phyloP scores from a whole-genome alignment of 2,329 filamentous ascomycete genomes.

The Talaromyces verruculosus region DNA sequence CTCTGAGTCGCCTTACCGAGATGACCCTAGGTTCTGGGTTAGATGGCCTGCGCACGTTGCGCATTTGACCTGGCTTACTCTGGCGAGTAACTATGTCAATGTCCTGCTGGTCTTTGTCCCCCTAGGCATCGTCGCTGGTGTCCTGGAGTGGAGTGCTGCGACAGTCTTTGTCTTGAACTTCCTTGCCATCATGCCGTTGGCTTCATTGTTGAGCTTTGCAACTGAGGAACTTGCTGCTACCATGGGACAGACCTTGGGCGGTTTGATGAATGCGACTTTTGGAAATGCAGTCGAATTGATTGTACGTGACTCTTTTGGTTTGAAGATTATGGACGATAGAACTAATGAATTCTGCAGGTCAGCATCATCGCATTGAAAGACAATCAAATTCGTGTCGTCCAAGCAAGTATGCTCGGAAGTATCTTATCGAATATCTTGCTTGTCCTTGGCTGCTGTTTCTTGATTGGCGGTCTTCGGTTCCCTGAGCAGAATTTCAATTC shows the following conservation, averaged over 20 bases:
- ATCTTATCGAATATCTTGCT: conserved; percentile 93
- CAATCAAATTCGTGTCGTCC: conserved; percentile 90
- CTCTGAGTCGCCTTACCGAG: conserved; percentile 31
- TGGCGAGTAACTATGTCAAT: conserved; percentile 57
- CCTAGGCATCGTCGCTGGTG: conserved; percentile 61
- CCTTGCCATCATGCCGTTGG: conserved; percentile 63
- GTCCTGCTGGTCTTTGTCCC: conserved; percentile 65
- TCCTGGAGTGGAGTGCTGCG: conserved; percentile 58
- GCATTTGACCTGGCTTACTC: conserved; percentile 45
- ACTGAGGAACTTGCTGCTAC: conserved; percentile 63
- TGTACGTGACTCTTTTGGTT: conserved; percentile 55
- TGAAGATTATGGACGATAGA: not conserved
- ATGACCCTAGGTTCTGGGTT: conserved; percentile 40
- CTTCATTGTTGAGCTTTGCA: conserved; percentile 62
- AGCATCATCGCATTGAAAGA: conserved; percentile 86
- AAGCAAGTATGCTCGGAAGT: conserved; percentile 94
- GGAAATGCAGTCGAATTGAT: conserved; percentile 67
- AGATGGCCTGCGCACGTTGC: conserved; percentile 41
- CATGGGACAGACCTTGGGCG: conserved; percentile 62
- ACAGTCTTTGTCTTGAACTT: conserved; percentile 64
- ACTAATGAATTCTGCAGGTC: conserved; percentile 56
- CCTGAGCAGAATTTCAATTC: conserved; percentile 63
- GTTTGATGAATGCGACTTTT: conserved; percentile 65
- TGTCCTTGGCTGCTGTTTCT: conserved; percentile 78
- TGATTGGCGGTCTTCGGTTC: conserved; percentile 69